Percentiles rank a stretch among this genome's conserved stretches.
Conservation (phyloP, 108 stramenopile species). For the Poteriospumella lacustris region DNA sequence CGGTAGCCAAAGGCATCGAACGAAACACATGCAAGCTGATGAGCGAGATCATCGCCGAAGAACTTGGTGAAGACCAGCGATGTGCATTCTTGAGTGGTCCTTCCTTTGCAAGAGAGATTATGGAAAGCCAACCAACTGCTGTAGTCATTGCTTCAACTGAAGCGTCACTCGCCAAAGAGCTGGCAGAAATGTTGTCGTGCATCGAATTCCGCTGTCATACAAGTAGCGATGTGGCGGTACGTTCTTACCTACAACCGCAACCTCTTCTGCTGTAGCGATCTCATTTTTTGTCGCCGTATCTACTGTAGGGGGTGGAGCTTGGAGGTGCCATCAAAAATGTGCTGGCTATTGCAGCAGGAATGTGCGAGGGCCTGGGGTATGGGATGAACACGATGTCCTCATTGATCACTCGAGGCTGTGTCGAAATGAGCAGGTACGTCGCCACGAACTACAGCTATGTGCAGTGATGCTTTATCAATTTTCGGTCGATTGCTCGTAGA, state of each 20-base stretch:
- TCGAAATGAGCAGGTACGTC: slow-evolving; percentile 69
- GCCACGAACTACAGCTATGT: too few species aligned
- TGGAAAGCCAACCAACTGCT: slow-evolving; percentile 81
- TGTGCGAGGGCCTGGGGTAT: slow-evolving; percentile 87
- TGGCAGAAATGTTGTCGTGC: slow-evolving; percentile 69
- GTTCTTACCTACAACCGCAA: too few species aligned
- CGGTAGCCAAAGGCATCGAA: slow-evolving; percentile 79
- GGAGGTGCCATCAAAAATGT: slow-evolving; percentile 96
- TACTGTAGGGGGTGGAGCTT: slow-evolving; percentile 77
- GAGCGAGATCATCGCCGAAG: slow-evolving; percentile 78
- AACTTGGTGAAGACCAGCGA: slow-evolving; percentile 74
- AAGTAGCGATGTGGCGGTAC: slow-evolving; percentile 8
- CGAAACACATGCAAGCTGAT: slow-evolving; percentile 79
- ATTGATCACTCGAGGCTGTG: slow-evolving; percentile 86
- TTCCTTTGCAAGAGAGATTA: slow-evolving; percentile 87
- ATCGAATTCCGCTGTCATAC: slow-evolving; percentile 63
- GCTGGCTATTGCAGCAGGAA: slow-evolving; percentile 90
- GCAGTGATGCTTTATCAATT: too few species aligned
- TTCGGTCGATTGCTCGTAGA: too few species aligned
- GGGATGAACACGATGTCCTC: slow-evolving; percentile 94
- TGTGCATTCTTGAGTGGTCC: slow-evolving; percentile 88
- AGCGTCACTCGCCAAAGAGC: slow-evolving; percentile 66
- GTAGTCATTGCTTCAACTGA: slow-evolving; percentile 90
- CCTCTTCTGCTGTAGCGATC: neutral
- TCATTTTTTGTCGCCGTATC: neutral